Conservation (phyloP, 495 filamentous ascomycete genomes). For the Daldinia decipiens region DNA sequence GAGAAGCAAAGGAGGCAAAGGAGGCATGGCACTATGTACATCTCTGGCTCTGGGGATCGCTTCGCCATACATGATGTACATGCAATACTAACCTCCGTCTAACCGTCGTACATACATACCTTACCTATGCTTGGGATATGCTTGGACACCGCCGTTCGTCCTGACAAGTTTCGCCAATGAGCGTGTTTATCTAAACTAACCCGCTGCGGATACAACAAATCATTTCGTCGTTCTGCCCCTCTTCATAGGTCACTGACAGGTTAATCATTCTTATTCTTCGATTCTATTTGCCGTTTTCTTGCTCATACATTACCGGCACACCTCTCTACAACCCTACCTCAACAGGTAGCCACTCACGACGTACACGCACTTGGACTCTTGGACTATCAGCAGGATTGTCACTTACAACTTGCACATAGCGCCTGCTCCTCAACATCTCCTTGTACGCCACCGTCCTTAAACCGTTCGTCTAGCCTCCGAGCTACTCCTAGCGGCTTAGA, state of each 20-base stretch:
- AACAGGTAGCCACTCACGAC: slow-evolving; percentile 7
- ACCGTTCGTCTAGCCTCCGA: slow-evolving; percentile 4
- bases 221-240: slow-evolving; percentile 31
- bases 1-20: neutral
- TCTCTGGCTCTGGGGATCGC: slow-evolving; percentile 36
- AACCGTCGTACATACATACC: neutral
- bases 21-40: slow-evolving; percentile 3
- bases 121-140: neutral
- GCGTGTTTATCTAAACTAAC: neutral
- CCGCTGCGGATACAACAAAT: slow-evolving; percentile 22
- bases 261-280: slow-evolving; percentile 15
- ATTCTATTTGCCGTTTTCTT: slow-evolving; percentile 16
- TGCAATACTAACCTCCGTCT: neutral
- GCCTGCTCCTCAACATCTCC: neutral
- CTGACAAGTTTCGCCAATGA: neutral
- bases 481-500: slow-evolving; percentile 35
- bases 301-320: slow-evolving; percentile 15
- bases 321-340: slow-evolving; percentile 12
- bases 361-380: slow-evolving; percentile 1
- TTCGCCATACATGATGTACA: slow-evolving; percentile 21
- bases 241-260: slow-evolving; percentile 11
- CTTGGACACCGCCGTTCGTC: slow-evolving; percentile 1
- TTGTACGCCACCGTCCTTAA: neutral
- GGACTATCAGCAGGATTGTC: slow-evolving; percentile 13
- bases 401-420: slow-evolving; percentile 1